Evolutionary conservation across 371 early-diverging fungal species (phyloP).

Genomic region (Lichtheimia ornata): DNA sequence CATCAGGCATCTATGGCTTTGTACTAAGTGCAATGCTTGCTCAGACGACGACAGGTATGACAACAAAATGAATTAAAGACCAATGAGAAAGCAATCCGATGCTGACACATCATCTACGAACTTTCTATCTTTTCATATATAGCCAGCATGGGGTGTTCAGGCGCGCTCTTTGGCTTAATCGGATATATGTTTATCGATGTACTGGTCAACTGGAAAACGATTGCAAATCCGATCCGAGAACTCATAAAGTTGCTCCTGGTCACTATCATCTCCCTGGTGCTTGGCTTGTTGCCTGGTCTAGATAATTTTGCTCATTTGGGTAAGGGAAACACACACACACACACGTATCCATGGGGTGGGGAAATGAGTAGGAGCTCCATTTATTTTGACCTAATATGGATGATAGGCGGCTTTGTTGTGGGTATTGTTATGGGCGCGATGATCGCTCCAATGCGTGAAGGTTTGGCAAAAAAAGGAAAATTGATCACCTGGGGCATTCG

Average conservation of each 20-base stretch:
- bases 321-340: slow-evolving; percentile 10
- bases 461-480: slow-evolving; percentile 33
- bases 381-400: neutral
- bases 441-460: slow-evolving; percentile 42
- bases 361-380: slow-evolving; percentile 20
- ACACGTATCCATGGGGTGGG: slow-evolving; percentile 3
- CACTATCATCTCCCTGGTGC: slow-evolving; percentile 61
- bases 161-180: slow-evolving; percentile 82
- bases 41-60: slow-evolving; percentile 45
- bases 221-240: slow-evolving; percentile 68
- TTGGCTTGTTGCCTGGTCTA: slow-evolving; percentile 76
- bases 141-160: slow-evolving; percentile 83
- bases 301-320: slow-evolving; percentile 80
- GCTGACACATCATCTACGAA: neutral
- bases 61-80: neutral
- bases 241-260: slow-evolving; percentile 68
- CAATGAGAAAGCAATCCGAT: too few relatives aligned
- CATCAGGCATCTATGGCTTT: slow-evolving; percentile 81
- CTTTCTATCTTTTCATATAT: slow-evolving; percentile 8
- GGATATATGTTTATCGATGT: slow-evolving; percentile 82
- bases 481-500: slow-evolving; percentile 42
- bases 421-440: slow-evolving; percentile 51
- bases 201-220: slow-evolving; percentile 75
- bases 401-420: slow-evolving; percentile 61
- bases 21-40: slow-evolving; percentile 76